A percentile compares a stretch with the other conserved stretches of the same genome.
phyloP scores from a whole-genome alignment of 106 monocot genomes.

The Dendrobium huoshanense region DNA sequence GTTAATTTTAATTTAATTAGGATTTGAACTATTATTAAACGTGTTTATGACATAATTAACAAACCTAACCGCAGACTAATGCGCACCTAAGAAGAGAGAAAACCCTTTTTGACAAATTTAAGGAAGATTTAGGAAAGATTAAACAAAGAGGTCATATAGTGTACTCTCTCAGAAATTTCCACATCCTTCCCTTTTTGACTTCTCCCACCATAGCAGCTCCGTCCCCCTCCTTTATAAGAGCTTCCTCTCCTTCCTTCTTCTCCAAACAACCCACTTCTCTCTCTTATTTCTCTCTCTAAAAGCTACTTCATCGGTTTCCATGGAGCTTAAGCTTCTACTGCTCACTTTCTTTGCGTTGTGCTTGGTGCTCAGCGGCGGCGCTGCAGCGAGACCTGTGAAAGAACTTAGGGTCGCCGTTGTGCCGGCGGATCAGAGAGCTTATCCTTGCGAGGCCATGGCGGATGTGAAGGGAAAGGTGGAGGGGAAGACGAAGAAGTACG shows the following conservation, averaged over 20 bases:
- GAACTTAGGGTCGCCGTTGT: background rate
- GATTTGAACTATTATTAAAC: too few species aligned
- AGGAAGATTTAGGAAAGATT: background rate
- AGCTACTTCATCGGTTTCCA: background rate
- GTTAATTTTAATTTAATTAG: too few species aligned
- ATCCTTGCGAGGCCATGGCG: background rate
- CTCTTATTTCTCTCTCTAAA: background rate
- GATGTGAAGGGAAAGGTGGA: background rate
- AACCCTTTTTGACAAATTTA: background rate
- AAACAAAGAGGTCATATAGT: background rate
- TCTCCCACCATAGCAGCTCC: background rate
- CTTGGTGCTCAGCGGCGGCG: background rate
- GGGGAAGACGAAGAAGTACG: background rate
- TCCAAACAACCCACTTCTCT: background rate
- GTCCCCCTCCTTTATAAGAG: background rate
- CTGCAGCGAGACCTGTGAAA: conserved; percentile 11
- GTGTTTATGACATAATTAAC: too few species aligned
- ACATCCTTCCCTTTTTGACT: background rate
- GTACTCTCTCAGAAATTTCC: background rate
- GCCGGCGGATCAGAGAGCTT: background rate
- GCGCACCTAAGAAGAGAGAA: too few species aligned
- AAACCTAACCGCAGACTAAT: too few species aligned
- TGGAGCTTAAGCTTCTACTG: conserved; percentile 1
- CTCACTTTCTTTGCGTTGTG: background rate
- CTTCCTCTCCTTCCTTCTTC: background rate